A percentile compares a stretch with the other conserved stretches of the same genome.
Conservation (phyloP, 2,329 filamentous ascomycete species). For the Moelleriella libera region DNA sequence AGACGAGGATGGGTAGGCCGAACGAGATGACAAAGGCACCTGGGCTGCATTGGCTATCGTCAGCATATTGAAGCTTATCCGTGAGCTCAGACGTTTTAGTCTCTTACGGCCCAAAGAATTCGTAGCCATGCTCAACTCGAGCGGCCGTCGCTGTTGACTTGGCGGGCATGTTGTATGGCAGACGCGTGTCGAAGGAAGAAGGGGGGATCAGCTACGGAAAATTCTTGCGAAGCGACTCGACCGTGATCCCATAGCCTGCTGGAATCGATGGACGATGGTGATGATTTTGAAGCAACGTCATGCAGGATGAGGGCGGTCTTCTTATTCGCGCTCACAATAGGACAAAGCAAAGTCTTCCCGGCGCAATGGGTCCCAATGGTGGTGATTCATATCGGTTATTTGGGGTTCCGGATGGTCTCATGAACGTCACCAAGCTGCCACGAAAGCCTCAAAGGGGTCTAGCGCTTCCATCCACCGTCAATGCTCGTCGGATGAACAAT, state of each 20-base stretch:
- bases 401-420: conserved; percentile 12
- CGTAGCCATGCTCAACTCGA: conserved; percentile 27
- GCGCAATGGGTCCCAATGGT: no score
- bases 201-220: neutral
- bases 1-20: conserved; percentile 65
- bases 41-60: conserved; percentile 31
- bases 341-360: no score
- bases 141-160: conserved; percentile 12
- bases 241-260: no score
- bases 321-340: no score
- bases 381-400: neutral
- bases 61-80: neutral
- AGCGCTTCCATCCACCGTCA: neutral
- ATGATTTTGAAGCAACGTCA: no score
- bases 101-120: conserved; percentile 37
- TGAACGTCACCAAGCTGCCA: conserved; percentile 1
- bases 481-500: conserved; percentile 7
- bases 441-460: neutral
- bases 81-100: no score
- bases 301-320: no score
- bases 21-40: conserved; percentile 69
- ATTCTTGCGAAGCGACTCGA: neutral
- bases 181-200: neutral
- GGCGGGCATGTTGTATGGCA: conserved; percentile 14
- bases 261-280: no score